Evolutionary conservation across 768 basidiomycete species (phyloP).

Genomic region (Antrodiella citrinella): DNA sequence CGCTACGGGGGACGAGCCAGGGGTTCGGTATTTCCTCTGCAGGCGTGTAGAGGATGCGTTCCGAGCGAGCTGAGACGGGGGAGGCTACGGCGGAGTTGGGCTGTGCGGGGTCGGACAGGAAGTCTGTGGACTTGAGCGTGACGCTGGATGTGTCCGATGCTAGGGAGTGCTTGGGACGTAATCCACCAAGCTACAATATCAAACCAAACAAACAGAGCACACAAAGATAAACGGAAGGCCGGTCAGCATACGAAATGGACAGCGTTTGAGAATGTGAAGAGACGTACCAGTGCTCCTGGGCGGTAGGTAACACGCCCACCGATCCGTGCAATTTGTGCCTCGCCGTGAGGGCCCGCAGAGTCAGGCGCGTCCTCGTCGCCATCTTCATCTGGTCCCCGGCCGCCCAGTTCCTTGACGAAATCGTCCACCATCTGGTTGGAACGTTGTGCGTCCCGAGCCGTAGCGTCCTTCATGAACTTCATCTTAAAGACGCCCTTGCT

Average conservation of each 20-base stretch:
- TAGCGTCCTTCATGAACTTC: constrained; percentile 98
- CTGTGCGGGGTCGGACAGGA: constrained; percentile 28
- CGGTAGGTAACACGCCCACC: constrained; percentile 62
- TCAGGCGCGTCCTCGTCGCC: constrained; percentile 26
- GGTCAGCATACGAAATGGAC: too few relatives aligned
- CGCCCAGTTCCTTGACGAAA: constrained; percentile 62
- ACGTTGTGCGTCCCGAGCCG: constrained; percentile 52
- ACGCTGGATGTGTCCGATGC: constrained; percentile 59
- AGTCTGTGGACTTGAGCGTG: constrained; percentile 53
- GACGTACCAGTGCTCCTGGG: constrained; percentile 36
- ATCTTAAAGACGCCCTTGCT: constrained; percentile 81
- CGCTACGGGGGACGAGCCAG: constrained; percentile 51
- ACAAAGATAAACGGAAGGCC: background rate
- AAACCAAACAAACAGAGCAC: background rate
- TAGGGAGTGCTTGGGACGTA: constrained; percentile 23
- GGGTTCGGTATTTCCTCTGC: constrained; percentile 46
- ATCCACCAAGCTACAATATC: constrained; percentile 6
- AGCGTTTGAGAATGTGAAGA: background rate
- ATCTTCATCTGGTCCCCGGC: constrained; percentile 26
- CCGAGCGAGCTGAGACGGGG: constrained; percentile 9
- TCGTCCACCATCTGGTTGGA: constrained; percentile 63
- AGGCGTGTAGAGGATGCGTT: background rate
- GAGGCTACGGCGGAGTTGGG: constrained; percentile 14
- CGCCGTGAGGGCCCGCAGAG: constrained; percentile 25
- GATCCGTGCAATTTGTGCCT: constrained; percentile 44